Evolutionary conservation across 2,329 filamentous ascomycete species (phyloP), one percentile per base, ranked within the genome.

Genomic region (Alternaria sp.): DNA sequence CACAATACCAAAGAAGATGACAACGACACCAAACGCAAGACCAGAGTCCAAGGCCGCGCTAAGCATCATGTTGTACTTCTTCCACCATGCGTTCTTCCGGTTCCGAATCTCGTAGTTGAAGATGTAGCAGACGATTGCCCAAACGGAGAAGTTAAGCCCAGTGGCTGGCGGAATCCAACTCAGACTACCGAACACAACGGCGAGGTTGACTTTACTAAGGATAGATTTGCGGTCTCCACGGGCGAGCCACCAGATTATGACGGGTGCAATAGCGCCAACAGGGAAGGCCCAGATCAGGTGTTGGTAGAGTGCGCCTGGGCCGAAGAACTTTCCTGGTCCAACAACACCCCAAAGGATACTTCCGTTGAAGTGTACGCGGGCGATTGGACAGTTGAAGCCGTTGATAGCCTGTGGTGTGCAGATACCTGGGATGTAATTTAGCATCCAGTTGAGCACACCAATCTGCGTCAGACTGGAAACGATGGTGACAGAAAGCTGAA

Each of bases 281-380:
- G 91, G 85, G 79, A 96, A 96, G 57, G 90, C 92, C 90, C 91
- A 96, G 3, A 96, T 86, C 1, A 96, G 84, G 9, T 87, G 85
- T 18, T 90, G 86, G 76, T 97, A 96, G 7, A 92, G 88, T 16
- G 91, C 91, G 32, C 85, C 85, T 1, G 86, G 85, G 0, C 92
- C 92, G 70, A 97, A 96, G 83, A 96, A 95, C 69, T 94, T 89
- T 56, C 84, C 80, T 0, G 93, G 93, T 0, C 93, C 93, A 12
- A 96, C 91, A 7, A 96, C 91, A 46, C 93, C 93, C 93, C 93
- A 97, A 4, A 96, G 86, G 57, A 97, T 94, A 57, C 89, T 92
- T 54, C 92, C 92, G 78, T 95, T 95, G 84, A 96, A 97, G 78
- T 96, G 92, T 1, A 96, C 93, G 14, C 92, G 87, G 1, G 92